These are phyloP conservation scores for Plectranthus barbatus DNA, from an alignment of 257 asterid species.

Conservation along the genomic window DNA sequence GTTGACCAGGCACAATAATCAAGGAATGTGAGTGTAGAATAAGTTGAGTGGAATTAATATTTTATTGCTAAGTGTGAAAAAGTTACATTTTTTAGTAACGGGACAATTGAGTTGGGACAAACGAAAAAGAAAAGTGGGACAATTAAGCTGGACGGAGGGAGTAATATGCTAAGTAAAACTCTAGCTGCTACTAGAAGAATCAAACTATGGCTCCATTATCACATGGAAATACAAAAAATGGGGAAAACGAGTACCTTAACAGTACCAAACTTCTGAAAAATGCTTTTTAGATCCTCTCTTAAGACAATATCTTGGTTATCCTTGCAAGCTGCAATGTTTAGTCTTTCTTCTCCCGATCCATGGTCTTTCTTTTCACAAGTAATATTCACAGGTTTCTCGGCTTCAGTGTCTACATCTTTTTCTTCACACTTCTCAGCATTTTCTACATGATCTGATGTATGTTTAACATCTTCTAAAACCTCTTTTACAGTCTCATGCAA, in stretches of 20 bases:
- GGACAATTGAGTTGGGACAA: no score
- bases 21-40: no score
- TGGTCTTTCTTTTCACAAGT: conserved; percentile 31
- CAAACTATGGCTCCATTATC: no score
- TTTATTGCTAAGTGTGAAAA: no score
- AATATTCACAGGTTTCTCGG: conserved; percentile 27
- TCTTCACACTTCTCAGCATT: conserved; percentile 26
- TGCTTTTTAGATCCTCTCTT: conserved; percentile 74
- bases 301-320: conserved; percentile 67
- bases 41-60: no score
- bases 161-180: no score
- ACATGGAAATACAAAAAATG: no score
- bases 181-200: no score
- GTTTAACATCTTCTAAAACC: conserved; percentile 22
- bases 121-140: no score
- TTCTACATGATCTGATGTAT: neutral
- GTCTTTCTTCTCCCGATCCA: conserved; percentile 32
- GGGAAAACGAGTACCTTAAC: conserved; percentile 61
- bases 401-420: conserved; percentile 25
- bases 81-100: no score
- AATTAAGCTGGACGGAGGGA: no score
- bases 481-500: conserved; percentile 27
- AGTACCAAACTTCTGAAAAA: conserved; percentile 65
- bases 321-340: conserved; percentile 29
- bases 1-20: no score